Evolutionary conservation across 2,329 filamentous ascomycete species (phyloP).

Genomic region (Sporothrix sp.): DNA sequence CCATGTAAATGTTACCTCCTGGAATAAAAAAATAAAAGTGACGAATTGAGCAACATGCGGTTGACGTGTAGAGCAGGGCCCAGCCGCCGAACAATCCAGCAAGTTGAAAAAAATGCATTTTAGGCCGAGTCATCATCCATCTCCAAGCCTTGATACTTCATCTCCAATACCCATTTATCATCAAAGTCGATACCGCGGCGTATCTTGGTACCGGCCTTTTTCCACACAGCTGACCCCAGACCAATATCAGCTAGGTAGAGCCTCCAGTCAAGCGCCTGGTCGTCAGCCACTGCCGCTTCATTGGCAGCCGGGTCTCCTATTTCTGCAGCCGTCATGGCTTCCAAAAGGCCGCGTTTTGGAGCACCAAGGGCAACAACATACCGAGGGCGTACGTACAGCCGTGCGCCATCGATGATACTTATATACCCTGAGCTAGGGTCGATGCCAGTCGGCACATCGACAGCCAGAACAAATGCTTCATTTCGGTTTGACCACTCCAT

Average conservation of each 20-base stretch:
- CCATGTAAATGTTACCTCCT: too few species aligned
- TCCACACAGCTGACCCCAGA: constrained; percentile 72
- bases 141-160: constrained; percentile 29
- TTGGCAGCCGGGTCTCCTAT: constrained; percentile 31
- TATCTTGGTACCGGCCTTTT: constrained; percentile 70
- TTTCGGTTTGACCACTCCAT: constrained; percentile 91
- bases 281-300: constrained; percentile 31
- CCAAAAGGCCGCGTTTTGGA: constrained; percentile 74
- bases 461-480: constrained; percentile 69
- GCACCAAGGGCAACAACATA: constrained; percentile 80
- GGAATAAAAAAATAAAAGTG: neutral
- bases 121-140: constrained; percentile 4
- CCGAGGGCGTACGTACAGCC: constrained; percentile 69
- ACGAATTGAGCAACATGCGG: too few species aligned
- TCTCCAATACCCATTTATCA: constrained; percentile 70
- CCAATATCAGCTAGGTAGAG: constrained; percentile 82
- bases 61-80: too few species aligned
- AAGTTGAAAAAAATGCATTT: too few species aligned
- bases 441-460: constrained; percentile 87
- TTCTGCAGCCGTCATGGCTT: constrained; percentile 56
- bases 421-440: constrained; percentile 66
- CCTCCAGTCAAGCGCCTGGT: constrained; percentile 52
- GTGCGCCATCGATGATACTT: constrained; percentile 60
- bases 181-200: constrained; percentile 84
- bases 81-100: too few species aligned